Conservation (phyloP, 352 stramenopile species). For the Phytophthora macrochlamydospora region DNA sequence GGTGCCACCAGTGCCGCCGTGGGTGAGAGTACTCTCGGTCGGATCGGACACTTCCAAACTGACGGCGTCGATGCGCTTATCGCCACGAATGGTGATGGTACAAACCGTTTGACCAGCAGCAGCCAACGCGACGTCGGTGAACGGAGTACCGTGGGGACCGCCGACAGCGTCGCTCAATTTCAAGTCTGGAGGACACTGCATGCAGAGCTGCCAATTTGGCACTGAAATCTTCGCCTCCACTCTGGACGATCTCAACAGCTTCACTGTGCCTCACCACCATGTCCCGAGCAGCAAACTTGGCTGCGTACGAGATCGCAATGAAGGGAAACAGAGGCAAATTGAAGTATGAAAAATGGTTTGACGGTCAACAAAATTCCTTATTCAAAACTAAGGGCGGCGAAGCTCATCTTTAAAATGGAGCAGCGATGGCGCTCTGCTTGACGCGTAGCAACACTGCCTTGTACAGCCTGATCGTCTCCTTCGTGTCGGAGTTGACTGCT, state of each 20-base stretch:
- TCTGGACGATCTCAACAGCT: constrained; percentile 39
- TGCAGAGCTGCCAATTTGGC: constrained; percentile 57
- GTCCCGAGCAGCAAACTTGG: constrained; percentile 33
- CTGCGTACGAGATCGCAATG: constrained; percentile 38
- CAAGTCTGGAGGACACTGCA: constrained; percentile 44
- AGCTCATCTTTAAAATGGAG: too few species aligned
- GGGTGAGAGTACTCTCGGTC: constrained; percentile 26
- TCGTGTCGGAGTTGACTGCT: too few species aligned
- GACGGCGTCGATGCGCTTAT: constrained; percentile 32
- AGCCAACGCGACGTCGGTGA: constrained; percentile 31
- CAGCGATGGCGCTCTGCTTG: too few species aligned
- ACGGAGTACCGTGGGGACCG: constrained; percentile 34
- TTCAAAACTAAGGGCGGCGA: too few species aligned
- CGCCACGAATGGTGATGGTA: constrained; percentile 32
- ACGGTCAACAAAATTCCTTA: too few species aligned
- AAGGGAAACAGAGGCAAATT: constrained; percentile 47
- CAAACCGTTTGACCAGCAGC: constrained; percentile 19
- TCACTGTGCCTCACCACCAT: constrained; percentile 43
- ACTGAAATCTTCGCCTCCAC: constrained; percentile 36
- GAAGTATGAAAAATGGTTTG: too few species aligned
- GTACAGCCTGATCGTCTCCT: too few species aligned
- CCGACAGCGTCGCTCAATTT: constrained; percentile 31
- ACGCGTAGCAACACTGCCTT: too few species aligned
- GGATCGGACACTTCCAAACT: constrained; percentile 25
- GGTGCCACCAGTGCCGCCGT: constrained; percentile 35